Conservation (phyloP, 768 basidiomycete genomes). For the Tremella fuciformis region DNA sequence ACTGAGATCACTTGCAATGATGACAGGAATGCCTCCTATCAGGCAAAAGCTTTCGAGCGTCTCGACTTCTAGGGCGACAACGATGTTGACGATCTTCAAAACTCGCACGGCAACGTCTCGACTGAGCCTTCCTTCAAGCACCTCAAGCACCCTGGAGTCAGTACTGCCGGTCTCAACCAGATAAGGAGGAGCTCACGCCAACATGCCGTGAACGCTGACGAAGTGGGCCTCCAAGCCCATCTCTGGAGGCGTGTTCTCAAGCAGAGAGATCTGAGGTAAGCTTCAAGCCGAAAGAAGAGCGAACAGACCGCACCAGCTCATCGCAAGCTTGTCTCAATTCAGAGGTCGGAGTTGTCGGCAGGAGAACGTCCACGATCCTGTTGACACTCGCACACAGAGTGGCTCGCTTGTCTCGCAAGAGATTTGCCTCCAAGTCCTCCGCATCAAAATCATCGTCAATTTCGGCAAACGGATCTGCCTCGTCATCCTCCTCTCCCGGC, state of each 20-base stretch:
- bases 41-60: constrained; percentile 93
- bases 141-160: constrained; percentile 66
- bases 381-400: constrained; percentile 76
- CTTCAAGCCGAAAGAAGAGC: not conserved
- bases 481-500: constrained; percentile 82
- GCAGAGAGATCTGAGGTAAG: constrained; percentile 62
- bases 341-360: constrained; percentile 69
- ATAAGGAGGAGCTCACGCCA: constrained; percentile 57
- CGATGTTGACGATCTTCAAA: constrained; percentile 84
- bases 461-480: constrained; percentile 94
- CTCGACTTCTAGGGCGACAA: constrained; percentile 67
- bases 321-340: constrained; percentile 80
- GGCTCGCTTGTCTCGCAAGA: constrained; percentile 90
- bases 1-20: constrained; percentile 61
- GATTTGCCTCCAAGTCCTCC: constrained; percentile 85
- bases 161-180: not conserved
- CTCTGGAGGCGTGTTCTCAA: constrained; percentile 64
- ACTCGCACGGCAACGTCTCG: constrained; percentile 81
- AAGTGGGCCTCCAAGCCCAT: constrained; percentile 79
- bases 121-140: constrained; percentile 79
- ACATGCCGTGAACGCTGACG: constrained; percentile 88
- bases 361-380: constrained; percentile 80
- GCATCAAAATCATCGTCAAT: constrained; percentile 79
- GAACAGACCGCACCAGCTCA: constrained; percentile 68
- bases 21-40: constrained; percentile 80